Base-by-base conservation (phyloP, 1,284 basidiomycete genomes). In the Athelia psychrophila region DNA sequence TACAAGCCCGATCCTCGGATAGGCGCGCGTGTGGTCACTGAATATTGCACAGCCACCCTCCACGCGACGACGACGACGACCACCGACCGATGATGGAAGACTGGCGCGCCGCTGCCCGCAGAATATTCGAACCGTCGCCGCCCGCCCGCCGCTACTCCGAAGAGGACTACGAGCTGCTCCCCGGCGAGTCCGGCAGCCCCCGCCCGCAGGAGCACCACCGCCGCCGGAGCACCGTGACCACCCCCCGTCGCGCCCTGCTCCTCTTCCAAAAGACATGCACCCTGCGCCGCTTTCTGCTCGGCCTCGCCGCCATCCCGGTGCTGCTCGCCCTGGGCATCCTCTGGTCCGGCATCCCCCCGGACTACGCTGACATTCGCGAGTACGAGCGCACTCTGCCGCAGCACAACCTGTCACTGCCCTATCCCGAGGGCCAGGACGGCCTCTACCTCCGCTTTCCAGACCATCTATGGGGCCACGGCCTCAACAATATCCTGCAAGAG, bases 401-500 rank as follows among this genome's bases (percentile, higher is more conserved):
- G 38, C 74, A 78, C 57, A 60, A 67, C 45, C n/a, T 61, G 19
- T 54, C n/a, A 32, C 52, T 15, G 61, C 54, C 0, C 54, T 42
- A 18, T n/a, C 38, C 38, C 5, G 38, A 6, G n/a, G 38, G 38
- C n/a, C 50, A 19, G 46, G 12, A 49, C 10, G 18, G 57, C 50
- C 25, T 20, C 44, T 82, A 77, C 53, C 56, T 82, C 25, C 58
- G 73, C 27, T 81, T 81, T 54, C 75, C 78, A 2, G 73, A 72
- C 10, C 77, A 79, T 53, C 48, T 81, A 4, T 80, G 77, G 77
- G 80, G 80, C 0, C 77, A 77, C 51, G 80, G 80, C 1, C 64
- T 81, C 42, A 83, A 82, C 58, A 83, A 83, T 48, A 63, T 83
- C 24, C 64, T 83, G 18, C 78, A 82, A 61, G 79, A 82, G 71